Base-by-base conservation (phyloP, 2,329 filamentous ascomycete species). In the Colletotrichum sansevieriae region DNA sequence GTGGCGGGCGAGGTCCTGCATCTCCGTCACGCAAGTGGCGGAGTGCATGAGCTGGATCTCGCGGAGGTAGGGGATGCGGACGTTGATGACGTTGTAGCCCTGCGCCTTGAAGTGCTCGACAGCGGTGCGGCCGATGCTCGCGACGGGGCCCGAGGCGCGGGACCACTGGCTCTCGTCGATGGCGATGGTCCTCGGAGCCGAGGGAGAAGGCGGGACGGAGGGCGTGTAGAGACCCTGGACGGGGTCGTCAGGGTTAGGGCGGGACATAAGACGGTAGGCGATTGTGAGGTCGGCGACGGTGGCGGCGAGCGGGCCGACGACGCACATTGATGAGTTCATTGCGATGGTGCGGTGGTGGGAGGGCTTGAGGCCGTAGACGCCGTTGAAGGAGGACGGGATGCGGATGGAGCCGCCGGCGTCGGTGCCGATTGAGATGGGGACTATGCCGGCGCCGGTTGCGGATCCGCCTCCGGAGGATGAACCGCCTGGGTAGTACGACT, bases 331-430 rank as follows among this genome's bases (percentile, higher is more conserved):
- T 62, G 83, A 84, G 73, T 82, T 82, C 78, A 84, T 83, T 66
- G 80, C 83, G 49, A 87, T 86, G 6, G 92, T 86, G 43, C 94
- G 90, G 74, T 91, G 87, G 76, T 96, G 91, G 0, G 88, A 90
- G 1, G 93, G 84, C 79, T 97, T 97, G 67, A 97, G 84, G 2
- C 94, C 94, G 78, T 91, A 97, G 22, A 93, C 80, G 56, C 93
- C 93, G 77, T 93, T 96, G 81, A 92, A 95, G 37, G 86, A 85
- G 0, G 90, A 82, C 0, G 93, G 93, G 43, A 96, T 87, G 44
- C 93, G 89, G 65, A 93, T 87, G 69, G 90, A 92, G 68, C 92
- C 92, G 43, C 92, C 77, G 2, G 92, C 91, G 73, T 95, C 92
- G 6, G 90, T 91, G 43, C 92, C 93, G 29, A 95, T 83, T 1